phyloP scores from a whole-genome alignment of 2,329 filamentous ascomycete genomes.

The Fusarium austroafricanum region DNA sequence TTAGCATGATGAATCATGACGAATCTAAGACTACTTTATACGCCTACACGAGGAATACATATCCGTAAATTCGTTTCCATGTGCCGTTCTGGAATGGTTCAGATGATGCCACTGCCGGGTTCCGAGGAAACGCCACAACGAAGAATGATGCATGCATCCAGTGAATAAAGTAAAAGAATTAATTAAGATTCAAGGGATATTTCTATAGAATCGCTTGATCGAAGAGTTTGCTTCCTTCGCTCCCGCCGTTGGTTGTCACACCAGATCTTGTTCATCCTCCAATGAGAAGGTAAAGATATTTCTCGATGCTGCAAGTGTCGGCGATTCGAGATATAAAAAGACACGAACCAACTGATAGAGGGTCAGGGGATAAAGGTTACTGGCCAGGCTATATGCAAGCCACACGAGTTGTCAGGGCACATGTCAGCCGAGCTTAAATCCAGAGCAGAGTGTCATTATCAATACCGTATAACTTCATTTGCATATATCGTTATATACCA shows the following conservation, averaged over 20 bases:
- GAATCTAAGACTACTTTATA: background rate
- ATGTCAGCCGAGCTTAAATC: constrained; percentile 8
- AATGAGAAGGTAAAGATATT: constrained; percentile 9
- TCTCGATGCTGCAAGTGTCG: constrained; percentile 14
- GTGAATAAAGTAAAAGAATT: background rate
- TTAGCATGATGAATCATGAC: constrained; percentile 10
- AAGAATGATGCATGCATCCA: background rate
- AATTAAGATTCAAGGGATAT: background rate
- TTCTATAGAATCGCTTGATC: constrained; percentile 15
- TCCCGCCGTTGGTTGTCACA: constrained; percentile 24
- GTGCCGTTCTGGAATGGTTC: constrained; percentile 18
- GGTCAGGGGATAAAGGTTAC: constrained; percentile 4
- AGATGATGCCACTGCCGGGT: constrained; percentile 1
- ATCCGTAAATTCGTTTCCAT: background rate
- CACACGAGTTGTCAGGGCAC: constrained; percentile 22
- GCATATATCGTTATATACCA: background rate
- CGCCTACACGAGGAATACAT: background rate
- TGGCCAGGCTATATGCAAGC: constrained; percentile 19
- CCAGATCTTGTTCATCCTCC: constrained; percentile 23
- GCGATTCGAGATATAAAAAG: constrained; percentile 26
- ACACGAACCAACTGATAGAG: constrained; percentile 19
- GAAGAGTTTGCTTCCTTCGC: constrained; percentile 2
- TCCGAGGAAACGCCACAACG: constrained; percentile 11
- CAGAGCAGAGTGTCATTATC: constrained; percentile 8
- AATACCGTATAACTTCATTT: constrained; percentile 13